phyloP scores from a whole-genome alignment of 768 basidiomycete genomes.

The Daedaleopsis sinensis region DNA sequence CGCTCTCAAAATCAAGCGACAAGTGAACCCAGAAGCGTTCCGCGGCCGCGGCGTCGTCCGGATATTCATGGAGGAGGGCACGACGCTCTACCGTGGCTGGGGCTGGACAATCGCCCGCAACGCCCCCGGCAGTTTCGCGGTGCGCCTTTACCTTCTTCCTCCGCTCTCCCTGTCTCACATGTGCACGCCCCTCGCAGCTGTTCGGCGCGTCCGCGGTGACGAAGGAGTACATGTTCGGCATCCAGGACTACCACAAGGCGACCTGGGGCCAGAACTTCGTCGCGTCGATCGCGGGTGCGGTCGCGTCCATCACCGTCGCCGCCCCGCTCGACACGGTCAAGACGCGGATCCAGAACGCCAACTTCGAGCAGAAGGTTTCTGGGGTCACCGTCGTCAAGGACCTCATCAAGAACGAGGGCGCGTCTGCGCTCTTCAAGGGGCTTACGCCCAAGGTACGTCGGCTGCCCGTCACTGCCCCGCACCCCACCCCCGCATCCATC shows the following conservation, averaged over 20 bases:
- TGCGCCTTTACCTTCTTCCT: slow-evolving; percentile 43
- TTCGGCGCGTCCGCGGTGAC: slow-evolving; percentile 96
- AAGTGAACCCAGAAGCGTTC: slow-evolving; percentile 98
- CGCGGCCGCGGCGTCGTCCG: slow-evolving; percentile 89
- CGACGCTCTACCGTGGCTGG: slow-evolving; percentile 94
- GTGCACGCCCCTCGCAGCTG: slow-evolving; percentile 53
- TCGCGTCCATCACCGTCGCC: slow-evolving; percentile 93
- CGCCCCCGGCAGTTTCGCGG: slow-evolving; percentile 93
- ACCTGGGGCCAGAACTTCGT: slow-evolving; percentile 98
- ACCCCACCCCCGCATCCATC: no score
- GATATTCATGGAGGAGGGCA: slow-evolving; percentile 91
- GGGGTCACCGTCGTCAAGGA: slow-evolving; percentile 85
- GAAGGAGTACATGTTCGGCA: slow-evolving; percentile 90
- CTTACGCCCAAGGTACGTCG: slow-evolving; percentile 85
- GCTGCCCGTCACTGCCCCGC: slow-evolving; percentile 1
- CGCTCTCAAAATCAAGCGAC: slow-evolving; percentile 97
- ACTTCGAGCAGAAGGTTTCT: slow-evolving; percentile 85
- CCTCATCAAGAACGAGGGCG: slow-evolving; percentile 84
- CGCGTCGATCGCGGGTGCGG: slow-evolving; percentile 91
- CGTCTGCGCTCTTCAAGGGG: slow-evolving; percentile 90
- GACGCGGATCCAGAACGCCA: slow-evolving; percentile 97
- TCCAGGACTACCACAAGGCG: slow-evolving; percentile 90
- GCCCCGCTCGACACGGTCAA: slow-evolving; percentile 97
- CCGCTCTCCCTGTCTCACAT: not conserved
- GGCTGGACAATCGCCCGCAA: slow-evolving; percentile 99